These are phyloP conservation scores for Coemansia sp. DNA, from an alignment of 192 early-diverging fungal genomes.

Conservation along the genomic window DNA sequence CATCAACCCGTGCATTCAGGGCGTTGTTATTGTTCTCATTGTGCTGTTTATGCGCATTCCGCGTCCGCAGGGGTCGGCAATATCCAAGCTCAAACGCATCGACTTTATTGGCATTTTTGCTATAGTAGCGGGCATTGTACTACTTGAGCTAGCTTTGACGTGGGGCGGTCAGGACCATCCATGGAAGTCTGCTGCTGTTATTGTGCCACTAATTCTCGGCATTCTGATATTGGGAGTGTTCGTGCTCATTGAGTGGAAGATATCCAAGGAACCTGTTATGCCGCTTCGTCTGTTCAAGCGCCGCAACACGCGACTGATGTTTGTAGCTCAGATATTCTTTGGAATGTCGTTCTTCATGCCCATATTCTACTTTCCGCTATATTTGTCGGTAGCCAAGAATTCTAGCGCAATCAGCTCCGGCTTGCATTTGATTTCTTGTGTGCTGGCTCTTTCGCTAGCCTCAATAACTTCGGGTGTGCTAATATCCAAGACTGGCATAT, in stretches of 20 bases:
- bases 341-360: conserved; percentile 55
- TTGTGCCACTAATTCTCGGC: conserved; percentile 58
- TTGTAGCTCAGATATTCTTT: conserved; percentile 27
- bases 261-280: conserved; percentile 64
- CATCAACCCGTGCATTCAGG: conserved; percentile 52
- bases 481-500: conserved; percentile 59
- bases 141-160: conserved; percentile 69
- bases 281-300: conserved; percentile 58
- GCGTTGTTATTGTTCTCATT: conserved; percentile 40
- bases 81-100: conserved; percentile 58
- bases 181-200: conserved; percentile 65
- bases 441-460: conserved; percentile 66
- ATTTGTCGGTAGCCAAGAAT: conserved; percentile 66
- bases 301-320: conserved; percentile 34
- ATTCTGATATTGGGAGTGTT: conserved; percentile 55
- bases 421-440: conserved; percentile 69
- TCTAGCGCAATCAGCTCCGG: conserved; percentile 67
- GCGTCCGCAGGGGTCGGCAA: conserved; percentile 22
- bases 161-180: conserved; percentile 71
- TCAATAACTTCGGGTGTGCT: conserved; percentile 65
- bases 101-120: conserved; percentile 64
- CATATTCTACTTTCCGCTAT: conserved; percentile 64
- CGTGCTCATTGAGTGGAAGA: conserved; percentile 53
- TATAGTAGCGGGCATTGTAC: conserved; percentile 57
- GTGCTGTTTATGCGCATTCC: conserved; percentile 36